Evolutionary conservation across 1,139 yeast genomes (phyloP), one percentile per base, ranked within the genome.

Genomic region (Taphrina communis): DNA sequence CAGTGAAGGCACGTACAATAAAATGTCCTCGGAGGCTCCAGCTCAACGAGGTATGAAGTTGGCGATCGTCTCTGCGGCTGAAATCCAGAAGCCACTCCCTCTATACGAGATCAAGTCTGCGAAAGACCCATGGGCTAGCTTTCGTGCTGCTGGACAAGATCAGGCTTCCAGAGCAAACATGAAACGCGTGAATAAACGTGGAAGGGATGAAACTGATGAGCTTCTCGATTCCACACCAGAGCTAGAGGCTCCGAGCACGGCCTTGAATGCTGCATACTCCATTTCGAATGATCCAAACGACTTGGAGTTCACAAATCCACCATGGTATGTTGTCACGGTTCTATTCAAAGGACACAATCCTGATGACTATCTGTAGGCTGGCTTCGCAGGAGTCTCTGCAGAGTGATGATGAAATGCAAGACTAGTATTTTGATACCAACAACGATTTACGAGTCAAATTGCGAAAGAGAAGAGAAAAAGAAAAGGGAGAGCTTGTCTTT

Each of bases 61-160:
- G 36, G 62, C 62, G 1, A 44, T 58, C 19, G 52, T 19, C 6
- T 58, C 62, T 7, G 46, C 42, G 8, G 41, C 14, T 19, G 62
- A 58, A 19, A 58, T 58, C 7, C 38, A 21, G 48, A 58, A 58
- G 42, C 62, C 62, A 14, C 42, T 42, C 12, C 62, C 62, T 12
- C 46, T 42, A 53, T 58, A 44, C 35, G 62, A 58, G 14, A 58
- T 25, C 19, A 44, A 58, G 51, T 58, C 62, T 44, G 62, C 62
- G 21, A 58, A 42, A 21, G 62, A 58, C 53, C 62, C 62, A n/a
- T 58, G 62, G 62, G 62, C 62, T 11, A 14, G n/a, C 42, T 58
- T 58, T 21, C 62, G 62, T 31, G 42, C 42, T 9, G 53, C 53
- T 3, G 62, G 62, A 21, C 60, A 41, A 56, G 31, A 39, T 38